These are phyloP conservation scores for Medicago arabica DNA, from an alignment of 306 rosid genomes.

Conservation along the genomic window DNA sequence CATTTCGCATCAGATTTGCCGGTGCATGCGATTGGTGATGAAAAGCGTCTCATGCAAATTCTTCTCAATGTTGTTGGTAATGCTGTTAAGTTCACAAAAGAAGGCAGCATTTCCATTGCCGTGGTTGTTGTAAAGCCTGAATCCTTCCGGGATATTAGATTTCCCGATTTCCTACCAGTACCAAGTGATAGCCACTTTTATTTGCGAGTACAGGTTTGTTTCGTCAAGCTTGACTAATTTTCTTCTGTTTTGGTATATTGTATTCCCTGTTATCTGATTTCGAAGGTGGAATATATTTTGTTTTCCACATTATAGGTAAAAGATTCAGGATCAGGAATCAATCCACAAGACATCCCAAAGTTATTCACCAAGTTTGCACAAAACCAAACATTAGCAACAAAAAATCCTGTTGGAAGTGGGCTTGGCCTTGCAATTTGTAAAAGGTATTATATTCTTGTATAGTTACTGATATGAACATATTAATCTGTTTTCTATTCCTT, in stretches of 20 bases:
- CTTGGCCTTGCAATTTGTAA: slow-evolving; percentile 94
- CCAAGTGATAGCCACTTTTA: slow-evolving; percentile 82
- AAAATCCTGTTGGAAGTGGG: slow-evolving; percentile 76
- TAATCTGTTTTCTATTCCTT: slow-evolving; percentile 16
- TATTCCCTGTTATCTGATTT: slow-evolving; percentile 22
- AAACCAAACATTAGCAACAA: slow-evolving; percentile 67
- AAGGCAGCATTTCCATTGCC: slow-evolving; percentile 73
- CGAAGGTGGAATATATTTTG: slow-evolving; percentile 15
- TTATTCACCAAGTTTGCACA: slow-evolving; percentile 88
- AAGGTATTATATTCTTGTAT: slow-evolving; percentile 60
- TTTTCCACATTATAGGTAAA: slow-evolving; percentile 60
- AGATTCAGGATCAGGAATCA: slow-evolving; percentile 90
- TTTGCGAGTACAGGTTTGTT: slow-evolving; percentile 84
- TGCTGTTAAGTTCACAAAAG: slow-evolving; percentile 96
- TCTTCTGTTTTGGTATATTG: slow-evolving; percentile 28
- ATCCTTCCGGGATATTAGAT: slow-evolving; percentile 71
- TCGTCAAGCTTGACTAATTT: slow-evolving; percentile 42
- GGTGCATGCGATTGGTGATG: slow-evolving; percentile 74
- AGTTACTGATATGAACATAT: neutral
- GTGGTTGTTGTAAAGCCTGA: slow-evolving; percentile 77
- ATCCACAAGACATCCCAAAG: slow-evolving; percentile 84
- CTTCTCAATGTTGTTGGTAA: slow-evolving; percentile 90
- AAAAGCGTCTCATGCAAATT: slow-evolving; percentile 89
- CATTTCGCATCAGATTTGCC: slow-evolving; percentile 83
- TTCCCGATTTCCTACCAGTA: slow-evolving; percentile 71